Evolutionary conservation across 805 yeast genomes (phyloP).

Genomic region (Ogataea nakhonphanomensis): DNA sequence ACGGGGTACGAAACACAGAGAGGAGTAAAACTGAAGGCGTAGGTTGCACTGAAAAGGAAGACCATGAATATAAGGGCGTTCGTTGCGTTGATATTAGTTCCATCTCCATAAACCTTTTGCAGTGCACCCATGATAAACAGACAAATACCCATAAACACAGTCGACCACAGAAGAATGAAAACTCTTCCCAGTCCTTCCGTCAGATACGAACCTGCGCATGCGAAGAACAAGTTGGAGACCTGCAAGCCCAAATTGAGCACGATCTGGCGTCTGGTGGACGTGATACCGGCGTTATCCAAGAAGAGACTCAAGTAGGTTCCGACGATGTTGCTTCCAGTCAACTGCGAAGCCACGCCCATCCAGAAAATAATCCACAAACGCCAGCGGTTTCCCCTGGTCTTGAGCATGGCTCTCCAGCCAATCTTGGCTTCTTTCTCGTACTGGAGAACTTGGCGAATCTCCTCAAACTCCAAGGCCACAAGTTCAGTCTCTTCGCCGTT

Average conservation of each 20-base stretch:
- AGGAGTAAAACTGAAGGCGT: constrained; percentile 28
- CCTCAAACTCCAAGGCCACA: constrained; percentile 23
- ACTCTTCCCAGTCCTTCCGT: constrained; percentile 28
- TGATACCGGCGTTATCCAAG: constrained; percentile 26
- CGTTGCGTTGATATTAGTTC: constrained; percentile 19
- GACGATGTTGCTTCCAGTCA: constrained; percentile 27
- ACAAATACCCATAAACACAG: constrained; percentile 25
- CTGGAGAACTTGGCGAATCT: constrained; percentile 22
- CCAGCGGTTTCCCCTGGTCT: constrained; percentile 23
- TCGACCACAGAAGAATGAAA: constrained; percentile 22
- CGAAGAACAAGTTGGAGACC: constrained; percentile 21
- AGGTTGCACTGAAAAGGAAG: constrained; percentile 25
- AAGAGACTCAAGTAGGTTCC: constrained; percentile 36
- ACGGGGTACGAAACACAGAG: constrained; percentile 27
- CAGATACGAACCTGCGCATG: constrained; percentile 25
- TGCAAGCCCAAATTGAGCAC: constrained; percentile 29
- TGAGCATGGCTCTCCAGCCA: constrained; percentile 26
- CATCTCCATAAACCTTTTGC: constrained; percentile 21
- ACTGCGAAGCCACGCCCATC: constrained; percentile 29
- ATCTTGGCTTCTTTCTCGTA: constrained; percentile 21
- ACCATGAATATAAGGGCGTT: constrained; percentile 26
- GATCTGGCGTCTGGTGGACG: constrained; percentile 23
- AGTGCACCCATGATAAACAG: constrained; percentile 28
- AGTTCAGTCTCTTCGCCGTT: constrained; percentile 20
- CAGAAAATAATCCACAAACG: constrained; percentile 28